Base-by-base conservation (phyloP, 139 green algal species). In the Pedinophyceae sp. region DNA sequence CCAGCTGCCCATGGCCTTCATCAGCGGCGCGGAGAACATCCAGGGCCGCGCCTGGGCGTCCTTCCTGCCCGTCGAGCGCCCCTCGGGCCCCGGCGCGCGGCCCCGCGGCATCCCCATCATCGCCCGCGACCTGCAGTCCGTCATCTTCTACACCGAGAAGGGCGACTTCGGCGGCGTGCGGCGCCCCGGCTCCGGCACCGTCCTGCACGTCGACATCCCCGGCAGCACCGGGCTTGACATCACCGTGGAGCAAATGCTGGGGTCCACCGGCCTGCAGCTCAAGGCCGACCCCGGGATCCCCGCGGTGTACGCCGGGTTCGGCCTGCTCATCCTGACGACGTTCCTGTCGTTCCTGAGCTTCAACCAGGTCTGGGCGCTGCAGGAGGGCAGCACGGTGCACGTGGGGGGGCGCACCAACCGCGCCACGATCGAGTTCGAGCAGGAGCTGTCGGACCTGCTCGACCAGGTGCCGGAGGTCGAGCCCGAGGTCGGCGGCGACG, bases 241-340 rank as follows among this genome's bases (percentile, higher is more conserved):
- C 2, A 72, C 93, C 4, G 52, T 95, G 2, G 78, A 88, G 13
- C 55, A 66, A 47, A 62, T 93, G 3, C 47, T 86, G 45, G 82
- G 77, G 34, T 66, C 62, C 52, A 92, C 80, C 13, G 86, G 86
- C 7, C 65, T 95, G 24, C 81, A 94, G 74, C 65, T 96, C 19
- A 94, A 96, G 74, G 74, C 55, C 2, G 91, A 99, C 66, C 91
- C 91, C 0, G 91, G 91, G 3, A 82, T 99, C 49, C 91, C 89
- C 0, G 67, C 75, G 2, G 89, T 97, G 18, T 99, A 99, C 65
- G 86, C 91, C 38, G 82, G 82, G 50, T 83, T 81, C 50, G 78
- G 57, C 1, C 77, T 72, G 1, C 66, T 98, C 30, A 96, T 96
- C 76, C 67, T 98, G 27, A 97, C 91, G 2, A 88, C 84, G 1